phyloP scores from a whole-genome alignment of 805 yeast genomes.

The Lachancea lanzarotensis region DNA sequence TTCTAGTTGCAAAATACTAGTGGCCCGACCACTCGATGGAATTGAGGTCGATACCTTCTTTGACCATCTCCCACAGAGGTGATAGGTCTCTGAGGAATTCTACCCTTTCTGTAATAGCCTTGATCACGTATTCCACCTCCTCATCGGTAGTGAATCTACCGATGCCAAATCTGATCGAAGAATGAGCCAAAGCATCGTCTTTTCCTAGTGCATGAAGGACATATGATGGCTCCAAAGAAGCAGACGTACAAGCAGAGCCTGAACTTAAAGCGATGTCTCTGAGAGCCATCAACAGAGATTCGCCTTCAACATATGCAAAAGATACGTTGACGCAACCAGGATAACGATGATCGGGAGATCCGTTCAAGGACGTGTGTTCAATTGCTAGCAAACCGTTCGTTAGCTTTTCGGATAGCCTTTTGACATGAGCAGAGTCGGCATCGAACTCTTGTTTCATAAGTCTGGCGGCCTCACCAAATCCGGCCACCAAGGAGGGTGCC shows the following conservation, averaged over 20 bases:
- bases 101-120: conserved; percentile 85
- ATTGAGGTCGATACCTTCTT: conserved; percentile 92
- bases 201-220: conserved; percentile 96
- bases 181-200: conserved; percentile 96
- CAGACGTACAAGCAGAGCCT: conserved; percentile 98
- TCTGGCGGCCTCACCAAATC: conserved; percentile 96
- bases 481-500: conserved; percentile 93
- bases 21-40: conserved; percentile 98
- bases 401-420: conserved; percentile 64
- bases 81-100: conserved; percentile 84
- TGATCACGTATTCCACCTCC: conserved; percentile 88
- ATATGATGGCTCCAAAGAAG: conserved; percentile 95
- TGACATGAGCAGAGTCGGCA: conserved; percentile 67
- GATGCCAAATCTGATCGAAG: conserved; percentile 95
- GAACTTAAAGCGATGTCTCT: conserved; percentile 94
- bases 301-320: conserved; percentile 97
- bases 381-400: conserved; percentile 65
- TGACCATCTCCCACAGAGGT: conserved; percentile 99
- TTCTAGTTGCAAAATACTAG: conserved; percentile 29
- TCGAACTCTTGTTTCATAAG: conserved; percentile 66
- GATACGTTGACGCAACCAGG: conserved; percentile 96
- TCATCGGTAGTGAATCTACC: conserved; percentile 96
- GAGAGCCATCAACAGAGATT: conserved; percentile 93
- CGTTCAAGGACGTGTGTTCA: conserved; percentile 87
- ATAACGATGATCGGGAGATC: conserved; percentile 66